A percentile compares a stretch with the other conserved stretches of the same genome.
These are phyloP conservation scores for Wickerhamomyces tratensis DNA, from an alignment of 805 yeast genomes.

Conservation along the genomic window DNA sequence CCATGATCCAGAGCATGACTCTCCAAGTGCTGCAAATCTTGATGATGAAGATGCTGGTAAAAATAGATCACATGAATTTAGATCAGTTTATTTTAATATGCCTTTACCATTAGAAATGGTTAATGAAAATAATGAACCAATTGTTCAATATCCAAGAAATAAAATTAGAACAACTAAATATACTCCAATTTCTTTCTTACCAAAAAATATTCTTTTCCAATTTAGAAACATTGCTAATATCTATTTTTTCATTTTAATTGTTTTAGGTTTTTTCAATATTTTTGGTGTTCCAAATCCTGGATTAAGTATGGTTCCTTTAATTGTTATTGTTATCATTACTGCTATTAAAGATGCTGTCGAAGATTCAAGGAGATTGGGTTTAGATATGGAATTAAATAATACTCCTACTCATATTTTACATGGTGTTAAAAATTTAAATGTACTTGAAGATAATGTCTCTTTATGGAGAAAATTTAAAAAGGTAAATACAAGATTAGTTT, in stretches of 20 bases:
- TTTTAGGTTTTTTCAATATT: constrained; percentile 67
- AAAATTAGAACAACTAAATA: constrained; percentile 93
- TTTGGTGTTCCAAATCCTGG: constrained; percentile 80
- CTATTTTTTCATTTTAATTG: constrained; percentile 71
- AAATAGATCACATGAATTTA: constrained; percentile 29
- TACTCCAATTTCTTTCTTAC: constrained; percentile 82
- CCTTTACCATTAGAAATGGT: constrained; percentile 47
- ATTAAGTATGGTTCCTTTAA: constrained; percentile 65
- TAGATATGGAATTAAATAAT: constrained; percentile 70
- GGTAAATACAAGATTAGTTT: constrained; percentile 24
- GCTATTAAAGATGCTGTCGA: constrained; percentile 76
- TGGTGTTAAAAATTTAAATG: constrained; percentile 49
- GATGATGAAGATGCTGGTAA: constrained; percentile 22
- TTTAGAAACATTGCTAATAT: constrained; percentile 85
- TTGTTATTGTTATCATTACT: constrained; percentile 66
- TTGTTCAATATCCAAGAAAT: constrained; percentile 64
- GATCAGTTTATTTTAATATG: constrained; percentile 51
- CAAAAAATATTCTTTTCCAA: constrained; percentile 74
- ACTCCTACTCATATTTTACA: constrained; percentile 56
- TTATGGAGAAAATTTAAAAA: constrained; percentile 67
- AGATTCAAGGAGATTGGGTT: constrained; percentile 64
- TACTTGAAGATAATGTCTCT: constrained; percentile 52
- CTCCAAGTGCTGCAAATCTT: constrained; percentile 16
- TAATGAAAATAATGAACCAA: constrained; percentile 54
- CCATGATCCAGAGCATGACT: constrained; percentile 14